Base-by-base conservation (phyloP, 2,329 filamentous ascomycete species). In the Colletotrichum cereale region DNA sequence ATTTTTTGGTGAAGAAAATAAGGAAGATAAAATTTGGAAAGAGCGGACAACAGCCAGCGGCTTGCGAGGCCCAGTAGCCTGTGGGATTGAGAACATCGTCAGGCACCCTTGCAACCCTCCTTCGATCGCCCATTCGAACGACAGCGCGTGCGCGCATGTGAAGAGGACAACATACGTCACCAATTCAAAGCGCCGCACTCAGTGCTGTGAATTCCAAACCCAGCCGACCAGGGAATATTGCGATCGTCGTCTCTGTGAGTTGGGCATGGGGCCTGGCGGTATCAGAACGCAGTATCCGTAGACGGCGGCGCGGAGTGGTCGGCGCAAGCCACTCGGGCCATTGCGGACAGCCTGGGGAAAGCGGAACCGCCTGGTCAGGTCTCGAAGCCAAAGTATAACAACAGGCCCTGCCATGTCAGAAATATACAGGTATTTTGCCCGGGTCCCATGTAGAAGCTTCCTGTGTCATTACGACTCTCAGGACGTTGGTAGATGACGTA, bases 131-230 rank as follows among this genome's bases (percentile, higher is more conserved):
- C 57, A 47, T 26, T 44, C 58, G 58, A 71, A 60, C 44, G 58
- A 68, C 29, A 24, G 42, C 65, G 47, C 65, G 36, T 68, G 58
- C 68, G 52, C 36, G 50, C 65, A 71, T 63, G 68, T 68, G 68
- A 71, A 71, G 24, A 42, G n/a, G 8, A 24, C 31, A 65, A 36
- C 62, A 68, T 21, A 68, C 65, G 68, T 71, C 68, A 62, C 58
- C 58, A 48, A 60, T 58, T 60, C 68, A 68, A 71, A 68, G 52
- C 40, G 52, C 64, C 42, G 64, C 42, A n/a, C 29, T 40, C 44
- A 26, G n/a, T 58, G 36, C n/a, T 62, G n/a, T 71, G 29, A 52
- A 57, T 57, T 71, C 60, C 64, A 63, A 47, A 38, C 44, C 44
- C 29, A 38, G 57, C 31, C 58, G 47, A 53, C 36, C 24, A 34